Base-by-base conservation (phyloP, 2,329 filamentous ascomycete genomes). In the Aurifilum marmelostoma region DNA sequence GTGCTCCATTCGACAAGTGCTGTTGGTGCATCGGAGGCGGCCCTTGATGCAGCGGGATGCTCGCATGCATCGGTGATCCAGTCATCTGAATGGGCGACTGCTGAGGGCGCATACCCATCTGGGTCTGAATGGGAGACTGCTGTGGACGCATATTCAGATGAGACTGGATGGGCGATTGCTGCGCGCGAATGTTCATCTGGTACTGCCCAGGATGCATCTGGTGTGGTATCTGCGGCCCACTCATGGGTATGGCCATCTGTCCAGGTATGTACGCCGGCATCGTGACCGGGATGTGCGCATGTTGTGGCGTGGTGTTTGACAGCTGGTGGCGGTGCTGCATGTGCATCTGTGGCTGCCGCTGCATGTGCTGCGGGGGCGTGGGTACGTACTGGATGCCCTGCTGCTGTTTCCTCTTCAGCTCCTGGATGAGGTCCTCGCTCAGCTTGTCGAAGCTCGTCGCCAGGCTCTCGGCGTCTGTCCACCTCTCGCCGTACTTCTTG, bases 381-480 rank as follows among this genome's bases (percentile, higher is more conserved):
- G 77, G 59, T 73, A 78, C 47, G 75, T 73, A 65, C 76, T 72
- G 37, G 62, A 78, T 74, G 29, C 75, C 76, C 68, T 76, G 74
- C 61, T 78, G 75, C 62, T 78, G 77, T 32, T 78, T 76, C 70
- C 79, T 77, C 72, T 75, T 77, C 18, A 89, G 77, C 3, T 80
- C 78, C 3, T 83, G 79, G 32, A 83, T 72, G 6, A 84, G 79
- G 60, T 83, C 80, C 39, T 76, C 78, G 4, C 83, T 88, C 16
- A 83, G 81, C 63, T 76, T 75, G 71, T 88, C 84, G 73, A 89
- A 89, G 52, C 80, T 84, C 52, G 81, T 78, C 70, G 83, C 81
- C n/a, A 90, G 80, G 69, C 83, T 81, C 43, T 83, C 79, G 1
- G 87, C 85, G 69, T 88, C 83, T 3, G 84, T 83, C 88, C 88